A percentile compares a stretch with the other conserved stretches of the same genome.
Conservation (phyloP, 208 protist species). For the Leishmania major region DNA sequence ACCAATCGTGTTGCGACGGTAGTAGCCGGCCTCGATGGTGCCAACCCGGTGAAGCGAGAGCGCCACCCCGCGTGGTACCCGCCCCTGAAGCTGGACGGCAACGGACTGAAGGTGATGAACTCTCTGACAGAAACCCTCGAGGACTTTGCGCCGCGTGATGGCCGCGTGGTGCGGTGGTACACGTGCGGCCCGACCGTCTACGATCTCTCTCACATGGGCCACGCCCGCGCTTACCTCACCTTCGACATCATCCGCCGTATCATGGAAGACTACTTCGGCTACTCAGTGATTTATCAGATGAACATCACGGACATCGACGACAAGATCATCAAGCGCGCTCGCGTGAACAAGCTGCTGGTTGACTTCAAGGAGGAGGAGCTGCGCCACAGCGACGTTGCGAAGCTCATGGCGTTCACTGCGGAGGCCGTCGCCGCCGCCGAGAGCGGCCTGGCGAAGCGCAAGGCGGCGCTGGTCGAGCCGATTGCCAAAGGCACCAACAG, state of each 20-base stretch:
- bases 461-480: slow-evolving; percentile 50
- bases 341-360: slow-evolving; percentile 88
- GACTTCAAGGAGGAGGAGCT: slow-evolving; percentile 57
- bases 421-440: slow-evolving; percentile 47
- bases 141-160: slow-evolving; percentile 64
- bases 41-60: slow-evolving; percentile 48
- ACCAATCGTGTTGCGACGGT: slow-evolving; percentile 13
- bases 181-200: slow-evolving; percentile 99
- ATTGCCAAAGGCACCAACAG: slow-evolving; percentile 49
- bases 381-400: slow-evolving; percentile 27
- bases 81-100: slow-evolving; percentile 37
- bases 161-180: slow-evolving; percentile 92
- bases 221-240: slow-evolving; percentile 98
- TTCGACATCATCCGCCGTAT: slow-evolving; percentile 98
- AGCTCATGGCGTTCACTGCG: slow-evolving; percentile 55
- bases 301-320: slow-evolving; percentile 99
- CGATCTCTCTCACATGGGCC: slow-evolving; percentile 97
- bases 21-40: slow-evolving; percentile 40
- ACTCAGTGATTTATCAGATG: slow-evolving; percentile 93
- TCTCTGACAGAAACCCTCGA: slow-evolving; percentile 86
- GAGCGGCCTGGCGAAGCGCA: slow-evolving; percentile 31
- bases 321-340: slow-evolving; percentile 97
- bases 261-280: slow-evolving; percentile 97
- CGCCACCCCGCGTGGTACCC: slow-evolving; percentile 84
- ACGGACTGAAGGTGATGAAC: slow-evolving; percentile 69